These are phyloP conservation scores for Wickerhamomyces bovis DNA, from an alignment of 805 yeast genomes.

Conservation along the genomic window DNA sequence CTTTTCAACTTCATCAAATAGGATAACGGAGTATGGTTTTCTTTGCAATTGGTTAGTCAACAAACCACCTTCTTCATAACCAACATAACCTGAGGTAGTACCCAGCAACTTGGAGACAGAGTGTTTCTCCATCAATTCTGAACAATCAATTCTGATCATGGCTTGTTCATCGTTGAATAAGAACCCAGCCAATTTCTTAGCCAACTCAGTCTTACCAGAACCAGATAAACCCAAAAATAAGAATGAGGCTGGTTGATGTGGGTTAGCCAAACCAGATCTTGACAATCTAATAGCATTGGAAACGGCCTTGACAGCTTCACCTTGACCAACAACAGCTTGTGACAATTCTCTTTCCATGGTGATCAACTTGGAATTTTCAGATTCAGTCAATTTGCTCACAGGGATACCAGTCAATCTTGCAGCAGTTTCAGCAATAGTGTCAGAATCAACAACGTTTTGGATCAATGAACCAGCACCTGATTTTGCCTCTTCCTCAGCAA, in stretches of 20 bases:
- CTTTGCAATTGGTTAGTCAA: slow-evolving; percentile 87
- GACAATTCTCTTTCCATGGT: slow-evolving; percentile 89
- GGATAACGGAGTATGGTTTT: slow-evolving; percentile 91
- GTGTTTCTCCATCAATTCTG: slow-evolving; percentile 92
- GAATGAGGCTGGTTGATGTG: slow-evolving; percentile 94
- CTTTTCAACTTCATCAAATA: slow-evolving; percentile 96
- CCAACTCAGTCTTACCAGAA: slow-evolving; percentile 97
- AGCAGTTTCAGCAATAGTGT: slow-evolving; percentile 93
- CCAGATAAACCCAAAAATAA: slow-evolving; percentile 93
- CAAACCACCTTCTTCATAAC: slow-evolving; percentile 96
- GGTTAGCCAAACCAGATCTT: slow-evolving; percentile 93
- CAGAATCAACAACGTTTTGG: slow-evolving; percentile 86
- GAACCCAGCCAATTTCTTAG: slow-evolving; percentile 94
- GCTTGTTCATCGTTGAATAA: slow-evolving; percentile 94
- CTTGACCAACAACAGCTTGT: slow-evolving; percentile 86
- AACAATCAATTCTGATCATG: slow-evolving; percentile 96
- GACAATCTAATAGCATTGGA: slow-evolving; percentile 90
- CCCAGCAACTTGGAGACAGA: slow-evolving; percentile 92
- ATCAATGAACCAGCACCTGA: slow-evolving; percentile 60
- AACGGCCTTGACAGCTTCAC: slow-evolving; percentile 93
- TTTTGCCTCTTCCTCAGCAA: slow-evolving; percentile 67
- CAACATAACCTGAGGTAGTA: slow-evolving; percentile 96
- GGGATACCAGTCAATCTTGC: slow-evolving; percentile 97
- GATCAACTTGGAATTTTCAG: slow-evolving; percentile 89
- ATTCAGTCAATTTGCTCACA: slow-evolving; percentile 87